Evolutionary conservation across 176 grass and related monocot species (phyloP).

Genomic region (Metroxylon sagu): DNA sequence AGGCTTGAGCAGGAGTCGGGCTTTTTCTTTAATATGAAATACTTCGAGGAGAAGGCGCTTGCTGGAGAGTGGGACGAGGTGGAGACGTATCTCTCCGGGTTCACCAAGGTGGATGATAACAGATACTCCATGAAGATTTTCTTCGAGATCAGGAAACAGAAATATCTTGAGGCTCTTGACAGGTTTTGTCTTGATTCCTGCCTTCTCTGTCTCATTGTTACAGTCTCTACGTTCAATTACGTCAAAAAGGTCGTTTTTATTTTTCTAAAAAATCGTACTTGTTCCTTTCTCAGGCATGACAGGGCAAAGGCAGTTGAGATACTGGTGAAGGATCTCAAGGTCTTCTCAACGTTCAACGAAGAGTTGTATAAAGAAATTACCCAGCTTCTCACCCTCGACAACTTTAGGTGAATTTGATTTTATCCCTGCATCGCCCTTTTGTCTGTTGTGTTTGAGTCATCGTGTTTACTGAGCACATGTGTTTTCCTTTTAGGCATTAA

Average conservation of each 20-base stretch:
- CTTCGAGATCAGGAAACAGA: slow-evolving; percentile 99
- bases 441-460: neutral
- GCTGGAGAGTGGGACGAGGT: slow-evolving; percentile 94
- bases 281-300: slow-evolving; percentile 56
- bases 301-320: slow-evolving; percentile 90
- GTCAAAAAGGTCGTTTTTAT: too few relatives aligned
- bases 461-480: too few relatives aligned
- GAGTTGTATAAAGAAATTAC: slow-evolving; percentile 98
- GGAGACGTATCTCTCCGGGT: slow-evolving; percentile 92
- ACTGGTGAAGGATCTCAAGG: slow-evolving; percentile 95
- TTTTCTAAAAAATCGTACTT: too few relatives aligned
- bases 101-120: slow-evolving; percentile 97
- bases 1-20: slow-evolving; percentile 95
- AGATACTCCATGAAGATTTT: slow-evolving; percentile 99
- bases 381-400: slow-evolving; percentile 91
- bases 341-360: slow-evolving; percentile 97
- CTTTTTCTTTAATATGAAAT: slow-evolving; percentile 94
- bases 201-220: neutral
- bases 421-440: slow-evolving; percentile 1
- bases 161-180: slow-evolving; percentile 95
- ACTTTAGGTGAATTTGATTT: slow-evolving; percentile 58
- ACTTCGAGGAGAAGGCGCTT: slow-evolving; percentile 87
- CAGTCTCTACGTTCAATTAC: too few relatives aligned
- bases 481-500: too few relatives aligned
- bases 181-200: slow-evolving; percentile 32